phyloP scores from a whole-genome alignment of 2,329 filamentous ascomycete species.

The Diaporthe caulivora region DNA sequence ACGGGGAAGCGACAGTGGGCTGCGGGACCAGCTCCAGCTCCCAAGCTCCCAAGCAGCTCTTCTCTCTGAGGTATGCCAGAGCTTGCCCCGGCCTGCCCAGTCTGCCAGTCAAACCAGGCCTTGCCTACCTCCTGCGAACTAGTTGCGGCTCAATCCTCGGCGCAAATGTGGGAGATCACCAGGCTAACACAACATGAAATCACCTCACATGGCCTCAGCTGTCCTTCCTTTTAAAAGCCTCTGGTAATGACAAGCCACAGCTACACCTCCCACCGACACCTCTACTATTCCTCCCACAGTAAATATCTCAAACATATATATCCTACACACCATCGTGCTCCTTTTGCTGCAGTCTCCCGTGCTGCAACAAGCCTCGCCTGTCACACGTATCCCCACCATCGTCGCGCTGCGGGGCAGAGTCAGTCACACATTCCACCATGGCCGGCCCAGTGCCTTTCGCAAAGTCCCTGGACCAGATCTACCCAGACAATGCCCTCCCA shows the following conservation, averaged over 20 bases:
- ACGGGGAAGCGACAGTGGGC: not conserved
- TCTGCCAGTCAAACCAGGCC: too few relatives aligned
- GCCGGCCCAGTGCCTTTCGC: slow-evolving; percentile 78
- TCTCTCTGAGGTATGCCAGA: too few relatives aligned
- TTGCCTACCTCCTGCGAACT: too few relatives aligned
- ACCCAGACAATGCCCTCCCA: slow-evolving; percentile 78
- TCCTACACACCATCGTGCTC: not conserved
- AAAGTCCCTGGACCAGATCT: slow-evolving; percentile 82
- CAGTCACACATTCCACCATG: slow-evolving; percentile 53
- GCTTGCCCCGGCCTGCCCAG: too few relatives aligned
- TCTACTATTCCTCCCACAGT: not conserved
- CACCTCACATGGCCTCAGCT: slow-evolving; percentile 25
- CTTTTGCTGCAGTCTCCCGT: not conserved
- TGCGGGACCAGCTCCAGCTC: not conserved
- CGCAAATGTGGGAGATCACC: slow-evolving; percentile 33
- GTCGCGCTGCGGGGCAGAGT: slow-evolving; percentile 1
- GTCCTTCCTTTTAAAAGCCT: not conserved
- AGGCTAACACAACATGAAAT: slow-evolving; percentile 29
- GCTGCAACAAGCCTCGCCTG: too few relatives aligned
- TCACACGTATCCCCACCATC: not conserved
- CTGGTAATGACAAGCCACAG: too few relatives aligned
- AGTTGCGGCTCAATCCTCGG: slow-evolving; percentile 32
- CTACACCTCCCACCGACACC: too few relatives aligned
- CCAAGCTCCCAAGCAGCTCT: not conserved
- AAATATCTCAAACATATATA: too few relatives aligned